These are phyloP conservation scores for Micractinium conductrix DNA, from an alignment of 139 green algal genomes.

Conservation along the genomic window DNA sequence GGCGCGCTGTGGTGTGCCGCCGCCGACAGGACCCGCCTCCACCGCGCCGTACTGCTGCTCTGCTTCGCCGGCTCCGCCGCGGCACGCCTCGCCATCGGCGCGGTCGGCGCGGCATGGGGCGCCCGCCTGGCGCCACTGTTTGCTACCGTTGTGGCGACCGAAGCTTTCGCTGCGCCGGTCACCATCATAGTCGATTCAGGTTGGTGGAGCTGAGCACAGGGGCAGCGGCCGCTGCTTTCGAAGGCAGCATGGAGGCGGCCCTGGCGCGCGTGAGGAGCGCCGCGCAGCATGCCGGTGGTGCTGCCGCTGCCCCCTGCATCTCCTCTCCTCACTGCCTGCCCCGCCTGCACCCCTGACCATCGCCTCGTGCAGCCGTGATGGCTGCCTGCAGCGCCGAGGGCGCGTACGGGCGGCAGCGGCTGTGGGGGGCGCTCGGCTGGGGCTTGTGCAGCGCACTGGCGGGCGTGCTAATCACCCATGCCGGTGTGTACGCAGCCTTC, in stretches of 20 bases:
- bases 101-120: neutral
- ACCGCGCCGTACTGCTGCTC: conserved; percentile 49
- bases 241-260: no score
- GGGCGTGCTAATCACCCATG: conserved; percentile 16
- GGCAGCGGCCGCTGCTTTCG: no score
- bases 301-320: neutral
- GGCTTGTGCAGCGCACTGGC: conserved; percentile 34
- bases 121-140: conserved; percentile 26
- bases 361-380: conserved; percentile 36
- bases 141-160: conserved; percentile 23
- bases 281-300: neutral
- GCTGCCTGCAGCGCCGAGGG: conserved; percentile 41
- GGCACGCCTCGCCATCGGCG: neutral
- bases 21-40: conserved; percentile 51
- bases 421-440: conserved; percentile 57
- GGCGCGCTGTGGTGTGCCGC: conserved; percentile 42
- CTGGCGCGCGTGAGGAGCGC: no score
- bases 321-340: no score
- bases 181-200: conserved; percentile 57
- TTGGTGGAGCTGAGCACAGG: no score
- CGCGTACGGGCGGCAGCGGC: conserved; percentile 39
- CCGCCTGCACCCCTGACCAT: neutral
- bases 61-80: conserved; percentile 35
- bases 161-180: conserved; percentile 51
- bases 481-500: conserved; percentile 36